Conservation (phyloP, 306 rosid genomes). For the Abrus pulchellus region DNA sequence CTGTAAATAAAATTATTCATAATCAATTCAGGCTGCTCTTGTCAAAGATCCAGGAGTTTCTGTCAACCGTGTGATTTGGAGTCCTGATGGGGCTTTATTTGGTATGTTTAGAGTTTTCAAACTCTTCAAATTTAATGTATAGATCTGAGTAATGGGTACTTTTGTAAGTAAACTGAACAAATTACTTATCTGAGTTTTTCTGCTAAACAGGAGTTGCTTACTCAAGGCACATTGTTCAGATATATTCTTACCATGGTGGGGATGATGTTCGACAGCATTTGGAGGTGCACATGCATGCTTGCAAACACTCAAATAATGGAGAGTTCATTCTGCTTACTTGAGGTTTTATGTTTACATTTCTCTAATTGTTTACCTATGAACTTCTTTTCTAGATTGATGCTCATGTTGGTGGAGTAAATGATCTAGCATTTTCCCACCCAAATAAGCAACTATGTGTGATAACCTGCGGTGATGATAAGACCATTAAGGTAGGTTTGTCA, state of each 20-base stretch:
- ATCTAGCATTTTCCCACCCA: constrained; percentile 95
- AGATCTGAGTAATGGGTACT: constrained; percentile 11
- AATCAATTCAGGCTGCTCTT: constrained; percentile 76
- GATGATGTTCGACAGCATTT: constrained; percentile 82
- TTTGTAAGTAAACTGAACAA: constrained; percentile 17
- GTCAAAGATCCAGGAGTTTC: constrained; percentile 95
- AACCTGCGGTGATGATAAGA: constrained; percentile 97
- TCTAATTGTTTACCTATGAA: constrained; percentile 37
- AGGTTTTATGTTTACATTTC: constrained; percentile 18
- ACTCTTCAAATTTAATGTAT: constrained; percentile 36
- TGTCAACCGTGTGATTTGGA: constrained; percentile 96
- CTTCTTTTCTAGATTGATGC: constrained; percentile 84
- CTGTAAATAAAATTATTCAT: constrained; percentile 45
- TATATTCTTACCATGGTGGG: constrained; percentile 81
- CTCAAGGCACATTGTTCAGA: constrained; percentile 96
- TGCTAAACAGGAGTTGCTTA: constrained; percentile 82
- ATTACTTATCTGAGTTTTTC: constrained; percentile 40
- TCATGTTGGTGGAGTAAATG: constrained; percentile 97
- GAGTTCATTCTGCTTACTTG: constrained; percentile 31
- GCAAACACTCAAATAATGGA: constrained; percentile 15
- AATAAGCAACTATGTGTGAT: constrained; percentile 95
- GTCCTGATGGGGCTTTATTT: constrained; percentile 92
- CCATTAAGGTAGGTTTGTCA: constrained; percentile 78
- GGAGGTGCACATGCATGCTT: constrained; percentile 65
- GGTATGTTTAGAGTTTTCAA: constrained; percentile 61